A percentile compares a stretch with the other conserved stretches of the same genome.
phyloP scores from a whole-genome alignment of 441 rosid genomes.

The Breynia disticha region DNA sequence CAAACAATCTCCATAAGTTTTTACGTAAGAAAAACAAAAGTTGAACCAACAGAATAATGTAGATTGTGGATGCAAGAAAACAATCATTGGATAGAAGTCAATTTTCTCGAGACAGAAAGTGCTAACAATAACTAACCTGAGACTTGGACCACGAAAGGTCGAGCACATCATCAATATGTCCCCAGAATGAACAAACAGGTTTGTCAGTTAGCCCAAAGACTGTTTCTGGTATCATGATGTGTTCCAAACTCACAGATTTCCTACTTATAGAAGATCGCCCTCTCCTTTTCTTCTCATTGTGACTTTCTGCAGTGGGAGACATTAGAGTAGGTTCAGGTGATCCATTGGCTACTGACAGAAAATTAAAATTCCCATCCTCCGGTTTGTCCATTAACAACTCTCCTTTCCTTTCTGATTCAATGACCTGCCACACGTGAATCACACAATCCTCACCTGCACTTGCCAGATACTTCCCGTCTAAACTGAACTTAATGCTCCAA shows the following conservation, averaged over 20 bases:
- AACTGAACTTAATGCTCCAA: conserved; percentile 78
- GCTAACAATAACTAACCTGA: conserved; percentile 50
- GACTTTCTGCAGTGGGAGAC: conserved; percentile 38
- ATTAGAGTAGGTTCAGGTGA: conserved; percentile 50
- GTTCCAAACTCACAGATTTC: conserved; percentile 60
- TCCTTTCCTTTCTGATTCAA: conserved; percentile 58
- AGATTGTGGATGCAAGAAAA: no score
- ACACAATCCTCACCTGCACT: conserved; percentile 84
- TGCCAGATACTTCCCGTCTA: conserved; percentile 71
- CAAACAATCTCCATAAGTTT: no score
- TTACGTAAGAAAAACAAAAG: no score
- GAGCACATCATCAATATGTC: conserved; percentile 66
- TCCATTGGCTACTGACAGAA: conserved; percentile 41
- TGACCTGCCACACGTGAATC: conserved; percentile 71
- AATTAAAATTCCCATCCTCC: conserved; percentile 49
- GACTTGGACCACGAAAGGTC: conserved; percentile 90
- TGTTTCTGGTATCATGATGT: conserved; percentile 67
- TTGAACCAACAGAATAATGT: no score
- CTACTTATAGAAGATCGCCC: conserved; percentile 51
- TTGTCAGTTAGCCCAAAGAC: conserved; percentile 64
- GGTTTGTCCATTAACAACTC: conserved; percentile 59
- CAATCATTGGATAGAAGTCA: no score
- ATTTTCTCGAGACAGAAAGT: background rate
- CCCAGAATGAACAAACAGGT: conserved; percentile 67
- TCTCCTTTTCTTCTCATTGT: conserved; percentile 48